Evolutionary conservation across 495 filamentous ascomycete species (phyloP), one percentile per base, ranked within the genome.

Genomic region (Xylaria cubensis): DNA sequence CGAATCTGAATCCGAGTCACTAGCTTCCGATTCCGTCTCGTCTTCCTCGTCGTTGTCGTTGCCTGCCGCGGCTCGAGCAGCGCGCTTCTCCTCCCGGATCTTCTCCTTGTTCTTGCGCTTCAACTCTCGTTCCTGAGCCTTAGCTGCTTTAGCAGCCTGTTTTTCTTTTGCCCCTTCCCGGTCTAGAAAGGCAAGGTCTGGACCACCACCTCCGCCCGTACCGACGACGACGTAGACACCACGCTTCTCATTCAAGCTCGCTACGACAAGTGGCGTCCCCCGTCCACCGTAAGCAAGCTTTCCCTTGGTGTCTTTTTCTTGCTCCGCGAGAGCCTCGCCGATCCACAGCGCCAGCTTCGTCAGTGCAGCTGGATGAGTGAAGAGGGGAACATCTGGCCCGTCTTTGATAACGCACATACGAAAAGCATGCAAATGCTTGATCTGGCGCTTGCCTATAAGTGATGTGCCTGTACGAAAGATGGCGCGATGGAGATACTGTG

Each of bases 341-440:
- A 98, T 87, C 96, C 96, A 99, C 3, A 97, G 84, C 0, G 94
- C 94, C 12, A 99, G 86, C 80, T 98, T 98, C 3, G 93, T 95
- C 67, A 99, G 82, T 12, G 97, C 97, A 4, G 93, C 92, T 0
- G 96, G 94, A 75, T 97, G 95, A 8, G 91, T 92, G 81, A 99
- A 99, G 10, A 97, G 87, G 51, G 88, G 81, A 7, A 97, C 92
- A 75, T 98, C 96, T 0, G 95, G 93, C 1, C 95, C 93, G 77
- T 98, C 96, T 77, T 97, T 97, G 74, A 99, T 95, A 36, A 99
- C 92, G 12, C 92, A 94, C 85, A 99, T 95, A 48, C 96, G 92
- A 82, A 98, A 99, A 8, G 94, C 92, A 8, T 92, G 90, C 44
- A 99, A 85, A 79, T 97, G 93, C 15, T 92, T 91, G 73, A 99